Evolutionary conservation across 805 yeast species (phyloP), one percentile per base, ranked within the genome.

Genomic region (Vanderwaltozyma verrucispora): DNA sequence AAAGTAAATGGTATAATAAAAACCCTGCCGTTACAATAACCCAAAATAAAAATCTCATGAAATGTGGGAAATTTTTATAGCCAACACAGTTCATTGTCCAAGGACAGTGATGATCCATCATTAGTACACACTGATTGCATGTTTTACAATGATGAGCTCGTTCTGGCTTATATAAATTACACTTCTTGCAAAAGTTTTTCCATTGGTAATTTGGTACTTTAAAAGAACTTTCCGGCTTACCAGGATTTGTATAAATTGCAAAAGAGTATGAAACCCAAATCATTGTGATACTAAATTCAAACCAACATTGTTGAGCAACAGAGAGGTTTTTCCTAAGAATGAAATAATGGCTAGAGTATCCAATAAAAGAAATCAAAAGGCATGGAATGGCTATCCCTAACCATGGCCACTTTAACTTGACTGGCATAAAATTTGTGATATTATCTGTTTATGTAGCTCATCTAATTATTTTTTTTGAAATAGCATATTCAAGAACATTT

Each of bases 1-100:
- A 45, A 9, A 56, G 37, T 28, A 78, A 55, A 34, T 71, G 64
- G 32, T 57, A 47, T 9, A 71, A 52, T 0, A 77, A 71, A 44
- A 62, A 67, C 1, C 66, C 63, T 1, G 80, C 69, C 1, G 77
- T 64, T 25, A 68, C 50, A 16, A 72, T 55, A 2, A 83, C 78
- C 82, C 87, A 79, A 10, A 68, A 48, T 26, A 88, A 51, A 53
- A 88, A 88, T 38, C 96, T 64, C 44, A 82, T 49, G 54, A 88
- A 88, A 54, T 84, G 88, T 0, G 94, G 85, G 56, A 75, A 66
- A 52, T 88, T 88, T 0, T 59, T 56, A 53, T 75, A 76, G 0
- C 96, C 96, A 16, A 88, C 89, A 53, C 96, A 88, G 53, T 84
- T 88, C 57, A 75, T 72, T 0, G 95, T 85, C 96, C 96, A 88